Conservation (phyloP, 129 eudicot species). For the Dittrichia graveolens region DNA sequence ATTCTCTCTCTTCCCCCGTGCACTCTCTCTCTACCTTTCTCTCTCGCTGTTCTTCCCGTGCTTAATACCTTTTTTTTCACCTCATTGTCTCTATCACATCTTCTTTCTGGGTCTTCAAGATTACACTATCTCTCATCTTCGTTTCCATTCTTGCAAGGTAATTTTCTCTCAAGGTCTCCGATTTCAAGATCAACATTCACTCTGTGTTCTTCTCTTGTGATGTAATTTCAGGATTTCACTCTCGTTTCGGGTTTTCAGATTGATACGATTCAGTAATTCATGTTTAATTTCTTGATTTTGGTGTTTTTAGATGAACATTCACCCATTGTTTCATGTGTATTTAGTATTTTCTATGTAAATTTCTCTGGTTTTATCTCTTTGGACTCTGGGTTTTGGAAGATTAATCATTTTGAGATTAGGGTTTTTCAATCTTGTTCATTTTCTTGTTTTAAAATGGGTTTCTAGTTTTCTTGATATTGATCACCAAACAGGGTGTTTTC, state of each 20-base stretch:
- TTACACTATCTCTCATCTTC: slow-evolving; percentile 10
- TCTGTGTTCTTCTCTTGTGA: not conserved
- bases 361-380: not conserved
- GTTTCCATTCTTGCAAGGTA: slow-evolving; percentile 23
- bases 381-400: slow-evolving; percentile 6
- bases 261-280: slow-evolving; percentile 10
- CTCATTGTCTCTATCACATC: not conserved
- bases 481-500: slow-evolving; percentile 7
- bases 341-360: not conserved
- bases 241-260: not conserved
- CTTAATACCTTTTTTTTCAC: not conserved
- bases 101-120: slow-evolving; percentile 15
- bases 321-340: not conserved
- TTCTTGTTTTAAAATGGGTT: not conserved
- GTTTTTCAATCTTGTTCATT: slow-evolving; percentile 12
- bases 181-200: not conserved
- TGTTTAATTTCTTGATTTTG: not conserved
- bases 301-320: not conserved
- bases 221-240: not conserved
- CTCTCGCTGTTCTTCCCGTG: not conserved
- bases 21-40: slow-evolving; percentile 22
- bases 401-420: slow-evolving; percentile 4
- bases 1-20: slow-evolving; percentile 42
- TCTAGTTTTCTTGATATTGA: not conserved
- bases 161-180: not conserved